Evolutionary conservation across 2,329 filamentous ascomycete species (phyloP).

Genomic region (Talaromyces sp.): DNA sequence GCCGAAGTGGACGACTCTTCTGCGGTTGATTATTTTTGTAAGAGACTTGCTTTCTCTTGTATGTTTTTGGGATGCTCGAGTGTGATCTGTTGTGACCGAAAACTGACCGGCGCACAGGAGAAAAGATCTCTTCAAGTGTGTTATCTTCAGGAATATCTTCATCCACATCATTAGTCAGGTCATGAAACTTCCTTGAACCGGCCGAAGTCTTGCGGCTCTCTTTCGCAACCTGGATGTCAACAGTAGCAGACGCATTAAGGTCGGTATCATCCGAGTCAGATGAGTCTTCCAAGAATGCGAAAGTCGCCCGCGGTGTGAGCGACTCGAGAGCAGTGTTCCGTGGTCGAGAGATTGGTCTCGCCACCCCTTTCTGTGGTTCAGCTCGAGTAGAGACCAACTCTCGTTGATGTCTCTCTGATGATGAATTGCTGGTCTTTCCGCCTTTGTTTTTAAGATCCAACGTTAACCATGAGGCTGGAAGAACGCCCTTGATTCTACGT

Average conservation of each 20-base stretch:
- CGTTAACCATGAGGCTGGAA: conserved; percentile 49
- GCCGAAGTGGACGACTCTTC: conserved; percentile 29
- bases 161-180: conserved; percentile 23
- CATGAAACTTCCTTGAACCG: conserved; percentile 23
- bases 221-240: conserved; percentile 9
- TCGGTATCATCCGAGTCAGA: conserved; percentile 30
- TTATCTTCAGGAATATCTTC: conserved; percentile 42
- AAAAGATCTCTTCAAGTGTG: conserved; percentile 42
- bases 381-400: conserved; percentile 21
- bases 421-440: conserved; percentile 21
- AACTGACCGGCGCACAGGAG: conserved; percentile 25
- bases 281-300: conserved; percentile 26
- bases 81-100: conserved; percentile 14
- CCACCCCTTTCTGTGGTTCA: conserved; percentile 34
- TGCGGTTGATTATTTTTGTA: conserved; percentile 6
- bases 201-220: conserved; percentile 19
- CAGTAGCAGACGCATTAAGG: not conserved
- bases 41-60: not conserved
- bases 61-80: conserved; percentile 12
- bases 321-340: conserved; percentile 21
- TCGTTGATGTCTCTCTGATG: conserved; percentile 20
- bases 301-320: conserved; percentile 18
- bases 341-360: conserved; percentile 30
- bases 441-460: conserved; percentile 38
- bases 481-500: conserved; percentile 46